Base-by-base conservation (phyloP, 1,284 basidiomycete species). In the Ceratobasidium papillatum region DNA sequence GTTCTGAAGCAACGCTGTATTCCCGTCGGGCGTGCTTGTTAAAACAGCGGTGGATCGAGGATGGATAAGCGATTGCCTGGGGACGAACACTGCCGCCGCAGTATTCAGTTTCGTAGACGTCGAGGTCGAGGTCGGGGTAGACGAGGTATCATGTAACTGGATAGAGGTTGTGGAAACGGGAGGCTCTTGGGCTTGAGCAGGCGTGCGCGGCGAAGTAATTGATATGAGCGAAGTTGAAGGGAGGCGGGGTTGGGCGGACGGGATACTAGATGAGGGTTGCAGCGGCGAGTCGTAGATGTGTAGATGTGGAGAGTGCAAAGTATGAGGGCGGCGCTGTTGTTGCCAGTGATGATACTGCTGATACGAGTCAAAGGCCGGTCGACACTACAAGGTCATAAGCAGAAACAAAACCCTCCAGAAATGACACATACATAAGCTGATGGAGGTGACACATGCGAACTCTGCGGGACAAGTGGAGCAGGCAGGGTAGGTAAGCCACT, bases 21-120 rank as follows among this genome's bases (percentile, higher is more conserved):
- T 36, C 82, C 83, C 74, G 83, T 82, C 1, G 81, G 80, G 45
- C 81, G 80, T 8, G 81, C 77, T 63, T 83, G 78, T 78, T 82
- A 82, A 79, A 83, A 81, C 3, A 78, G 78, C n/a, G 9, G 32
- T 3, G 34, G 8, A 8, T 3, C 63, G 43, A 7, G 45, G 47
- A 30, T 34, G 27, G 74, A 56, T 25, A 7, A 43, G 7, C 7
- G 41, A 43, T 41, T 52, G 49, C 71, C 75, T 54, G 54, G 77
- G 77, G 22, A 74, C 74, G 69, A 78, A 77, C 17, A 69, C 59
- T 25, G 75, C 38, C 9, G 77, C 75, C 30, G 51, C 54, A n/a
- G 51, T 56, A 43, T 61, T 74, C 34, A 77, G 76, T 27, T 11
- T 49, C 5, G 64, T 30, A 27, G 64, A n/a, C 32, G 64, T 19